phyloP scores from a whole-genome alignment of 2,329 filamentous ascomycete genomes.

The Xylaria sp. region DNA sequence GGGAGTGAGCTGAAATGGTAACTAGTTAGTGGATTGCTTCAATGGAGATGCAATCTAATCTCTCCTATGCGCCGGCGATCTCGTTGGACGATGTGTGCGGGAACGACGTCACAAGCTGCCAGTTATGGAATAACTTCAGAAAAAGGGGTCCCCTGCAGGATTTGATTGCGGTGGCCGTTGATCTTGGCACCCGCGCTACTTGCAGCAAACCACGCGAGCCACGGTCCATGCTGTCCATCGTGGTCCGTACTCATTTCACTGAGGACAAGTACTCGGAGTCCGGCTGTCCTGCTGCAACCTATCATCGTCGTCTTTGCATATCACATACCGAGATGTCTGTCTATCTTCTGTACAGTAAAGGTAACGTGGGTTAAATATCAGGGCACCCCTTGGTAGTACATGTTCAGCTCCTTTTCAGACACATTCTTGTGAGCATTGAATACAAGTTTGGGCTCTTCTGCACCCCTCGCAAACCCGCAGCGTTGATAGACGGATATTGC shows the following conservation, averaged over 20 bases:
- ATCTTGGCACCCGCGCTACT: constrained; percentile 32
- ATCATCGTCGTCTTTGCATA: background rate
- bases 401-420: constrained; percentile 36
- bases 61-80: constrained; percentile 34
- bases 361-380: background rate
- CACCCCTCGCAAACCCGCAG: constrained; percentile 47
- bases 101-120: constrained; percentile 45
- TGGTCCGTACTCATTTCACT: constrained; percentile 43
- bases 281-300: background rate
- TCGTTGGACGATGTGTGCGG: constrained; percentile 35
- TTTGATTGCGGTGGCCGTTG: constrained; percentile 37
- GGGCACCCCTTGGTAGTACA: constrained; percentile 36
- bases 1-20: constrained; percentile 27
- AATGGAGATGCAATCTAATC: constrained; percentile 38
- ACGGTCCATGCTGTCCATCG: too few species aligned
- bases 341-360: background rate
- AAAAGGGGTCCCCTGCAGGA: constrained; percentile 25
- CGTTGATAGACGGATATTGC: constrained; percentile 50
- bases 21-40: constrained; percentile 4
- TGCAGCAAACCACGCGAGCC: constrained; percentile 32
- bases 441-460: constrained; percentile 31
- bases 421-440: constrained; percentile 40
- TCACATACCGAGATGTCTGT: background rate
- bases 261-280: constrained; percentile 15
- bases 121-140: constrained; percentile 27